Base-by-base conservation (phyloP, 2,329 filamentous ascomycete genomes). In the Meredithiella fracta region DNA sequence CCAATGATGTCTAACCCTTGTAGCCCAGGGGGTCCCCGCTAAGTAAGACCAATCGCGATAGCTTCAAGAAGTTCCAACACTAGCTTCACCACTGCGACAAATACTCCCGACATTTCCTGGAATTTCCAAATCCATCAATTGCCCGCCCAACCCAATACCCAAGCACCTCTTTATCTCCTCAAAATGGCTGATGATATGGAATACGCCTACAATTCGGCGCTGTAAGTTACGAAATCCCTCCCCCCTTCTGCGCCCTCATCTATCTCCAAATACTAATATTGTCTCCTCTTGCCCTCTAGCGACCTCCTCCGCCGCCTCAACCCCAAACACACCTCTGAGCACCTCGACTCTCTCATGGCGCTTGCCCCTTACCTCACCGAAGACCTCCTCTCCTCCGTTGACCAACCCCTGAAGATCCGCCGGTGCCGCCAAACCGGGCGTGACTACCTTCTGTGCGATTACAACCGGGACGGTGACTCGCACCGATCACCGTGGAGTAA, bases 401-500 rank as follows among this genome's bases (percentile, higher is more conserved):
- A 98, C 71, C 91, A 97, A 69, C 92, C 92, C 23, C 83, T 98
- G 57, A 82, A 85, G 59, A 79, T 94, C 60, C 83, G 85, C 64
- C 85, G 86, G 62, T 97, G 92, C 76, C 80, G 81, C 63, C 86
- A 90, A 70, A 85, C 87, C 31, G 88, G 89, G 64, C 86, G 91
- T 63, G 92, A 97, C 72, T 98, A 95, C 74, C 81, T 98, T 53
- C 85, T 96, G 65, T 98, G 92, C 76, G 92, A 98, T 78, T 98
- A 98, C 78, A 98, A 98, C 77, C 90, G 92, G 61, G 92, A 98
- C 71, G 92, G 92, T 60, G 91, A 96, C 73, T 94, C 86, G 71
- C 95, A 95, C 78, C 85, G 92, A 60, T 94, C 87, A 62, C 92
- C 92, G n/a, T 98, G 92, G 92, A 92, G 85, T 72, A 97, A 97